phyloP scores from a whole-genome alignment of 2,329 filamentous ascomycete genomes.

The Thielaviopsis populi region DNA sequence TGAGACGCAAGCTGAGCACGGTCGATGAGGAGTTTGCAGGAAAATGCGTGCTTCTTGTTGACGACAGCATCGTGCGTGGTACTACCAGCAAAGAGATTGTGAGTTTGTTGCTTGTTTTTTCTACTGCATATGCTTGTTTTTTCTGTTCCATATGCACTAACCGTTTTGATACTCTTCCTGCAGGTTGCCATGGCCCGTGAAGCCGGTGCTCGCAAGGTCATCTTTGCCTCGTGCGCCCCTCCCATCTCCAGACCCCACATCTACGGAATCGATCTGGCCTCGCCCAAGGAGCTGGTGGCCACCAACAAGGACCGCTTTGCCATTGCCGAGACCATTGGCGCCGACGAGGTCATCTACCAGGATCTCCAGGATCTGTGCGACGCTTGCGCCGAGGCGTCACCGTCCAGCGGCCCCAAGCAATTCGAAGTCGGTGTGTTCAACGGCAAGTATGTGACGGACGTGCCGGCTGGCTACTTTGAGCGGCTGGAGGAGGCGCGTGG shows the following conservation, averaged over 20 bases:
- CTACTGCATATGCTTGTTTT: background rate
- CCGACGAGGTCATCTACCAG: constrained; percentile 41
- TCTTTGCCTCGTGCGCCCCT: constrained; percentile 70
- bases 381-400: constrained; percentile 53
- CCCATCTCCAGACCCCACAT: constrained; percentile 77
- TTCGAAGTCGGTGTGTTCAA: constrained; percentile 92
- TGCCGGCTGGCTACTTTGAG: constrained; percentile 68
- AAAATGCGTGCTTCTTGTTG: constrained; percentile 67
- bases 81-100: constrained; percentile 49
- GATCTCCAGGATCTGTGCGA: constrained; percentile 60
- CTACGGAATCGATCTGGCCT: constrained; percentile 35
- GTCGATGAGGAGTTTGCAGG: constrained; percentile 74
- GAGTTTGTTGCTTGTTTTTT: constrained; percentile 19
- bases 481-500: constrained; percentile 59
- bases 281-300: constrained; percentile 29
- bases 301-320: constrained; percentile 27
- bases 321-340: constrained; percentile 30
- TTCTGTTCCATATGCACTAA: background rate
- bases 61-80: constrained; percentile 80
- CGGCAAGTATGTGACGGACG: constrained; percentile 69
- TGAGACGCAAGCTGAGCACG: constrained; percentile 76
- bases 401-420: constrained; percentile 41
- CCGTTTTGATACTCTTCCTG: too few relatives aligned
- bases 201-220: constrained; percentile 65
- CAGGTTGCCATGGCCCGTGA: constrained; percentile 58